Base-by-base conservation (phyloP, 2,329 filamentous ascomycete species). In the Aspergillus novoparasiticus region DNA sequence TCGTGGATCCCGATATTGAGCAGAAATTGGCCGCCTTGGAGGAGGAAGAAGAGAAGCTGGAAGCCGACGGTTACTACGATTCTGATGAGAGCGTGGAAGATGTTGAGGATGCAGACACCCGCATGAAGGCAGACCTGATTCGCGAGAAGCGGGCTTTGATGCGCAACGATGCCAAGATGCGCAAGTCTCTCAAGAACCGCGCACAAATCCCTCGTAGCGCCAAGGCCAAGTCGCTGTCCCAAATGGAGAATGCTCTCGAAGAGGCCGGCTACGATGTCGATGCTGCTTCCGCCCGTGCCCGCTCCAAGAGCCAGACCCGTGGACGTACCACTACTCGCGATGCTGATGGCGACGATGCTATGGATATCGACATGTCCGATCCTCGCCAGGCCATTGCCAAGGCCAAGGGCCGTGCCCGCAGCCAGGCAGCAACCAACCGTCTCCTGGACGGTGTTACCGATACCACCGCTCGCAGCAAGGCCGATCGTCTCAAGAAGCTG, bases 141-240 rank as follows among this genome's bases (percentile, higher is more conserved):
- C 90, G 94, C 66, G 94, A 97, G 84, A 97, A 98, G 88, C 90
- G 93, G 71, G 87, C 90, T 67, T 85, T 97, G 66, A 95, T 98
- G 81, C 89, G 92, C 76, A 98, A 98, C 81, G 95, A 96, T 73
- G 91, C 93, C 67, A 91, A 92, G 82, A 93, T 96, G 90, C 92
- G 93, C 82, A 98, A 97, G 85, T 90, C 90, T 48, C 88, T 99
- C 78, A 98, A 99, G 90, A 99, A 99, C 85, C 89, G 93, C 71
- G 94, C 95, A 66, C 87, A 94, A 71, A 96, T 99, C 68, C 96
- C 95, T 28, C 89, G 95, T 74, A 91, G 89, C 71, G 86, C 88
- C 70, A 88, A 90, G 76, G 87, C 92, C 78, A 93, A 94, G 83
- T 90, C 91, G 66, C 84, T 97, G 58, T 91, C 92, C 26, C 89